Evolutionary conservation across 2,329 filamentous ascomycete species (phyloP).

Genomic region (Colletotrichum sp.): DNA sequence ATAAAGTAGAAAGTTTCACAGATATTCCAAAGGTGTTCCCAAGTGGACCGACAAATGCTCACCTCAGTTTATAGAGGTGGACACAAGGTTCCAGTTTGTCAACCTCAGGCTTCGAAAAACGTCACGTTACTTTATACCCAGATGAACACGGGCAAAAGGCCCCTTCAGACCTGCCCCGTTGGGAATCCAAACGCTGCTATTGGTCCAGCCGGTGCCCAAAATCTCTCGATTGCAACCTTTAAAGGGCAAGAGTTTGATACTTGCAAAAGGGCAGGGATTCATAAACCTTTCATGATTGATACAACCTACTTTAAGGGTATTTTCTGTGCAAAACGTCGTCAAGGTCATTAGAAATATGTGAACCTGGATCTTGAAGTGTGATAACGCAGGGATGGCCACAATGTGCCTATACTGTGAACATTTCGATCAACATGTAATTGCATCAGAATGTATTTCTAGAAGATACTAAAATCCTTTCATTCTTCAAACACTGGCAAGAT

Average conservation of each 20-base stretch:
- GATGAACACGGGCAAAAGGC: too few species aligned
- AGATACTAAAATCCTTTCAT: background rate
- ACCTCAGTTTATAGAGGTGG: too few species aligned
- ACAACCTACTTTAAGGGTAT: background rate
- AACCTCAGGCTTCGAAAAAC: too few species aligned
- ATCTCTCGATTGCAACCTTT: background rate
- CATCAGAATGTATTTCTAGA: background rate
- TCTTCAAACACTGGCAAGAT: background rate
- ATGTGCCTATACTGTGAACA: background rate
- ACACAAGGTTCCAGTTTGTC: too few species aligned
- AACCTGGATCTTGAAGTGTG: background rate
- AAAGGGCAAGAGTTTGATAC: background rate
- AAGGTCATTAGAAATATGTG: background rate
- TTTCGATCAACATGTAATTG: background rate
- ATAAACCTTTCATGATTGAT: background rate
- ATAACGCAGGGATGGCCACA: background rate
- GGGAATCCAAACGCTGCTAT: background rate
- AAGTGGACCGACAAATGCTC: too few species aligned
- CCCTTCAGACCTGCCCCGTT: background rate
- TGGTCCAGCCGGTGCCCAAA: background rate
- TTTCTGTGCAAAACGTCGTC: accelerated
- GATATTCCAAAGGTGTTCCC: background rate
- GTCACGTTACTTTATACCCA: too few species aligned
- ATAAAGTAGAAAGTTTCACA: background rate
- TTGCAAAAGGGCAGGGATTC: accelerated